These are phyloP conservation scores for Chalciporus chontae DNA, from an alignment of 768 basidiomycete genomes.

Conservation along the genomic window DNA sequence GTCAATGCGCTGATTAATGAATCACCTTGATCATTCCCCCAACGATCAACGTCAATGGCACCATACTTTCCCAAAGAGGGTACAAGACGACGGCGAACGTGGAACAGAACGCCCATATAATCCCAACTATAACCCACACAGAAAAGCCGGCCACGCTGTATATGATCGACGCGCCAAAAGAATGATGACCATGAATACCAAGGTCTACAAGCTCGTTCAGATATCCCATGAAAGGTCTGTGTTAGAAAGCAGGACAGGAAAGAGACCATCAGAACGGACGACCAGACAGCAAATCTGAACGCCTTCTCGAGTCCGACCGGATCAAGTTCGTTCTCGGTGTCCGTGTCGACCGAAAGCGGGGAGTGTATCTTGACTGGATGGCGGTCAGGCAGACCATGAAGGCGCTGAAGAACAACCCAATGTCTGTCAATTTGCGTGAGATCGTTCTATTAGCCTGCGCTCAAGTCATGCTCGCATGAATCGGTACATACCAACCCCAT, in stretches of 20 bases:
- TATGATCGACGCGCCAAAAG: constrained; percentile 79
- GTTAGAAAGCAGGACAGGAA: background rate
- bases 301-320: constrained; percentile 64
- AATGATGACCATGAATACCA: constrained; percentile 68
- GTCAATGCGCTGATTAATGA: background rate
- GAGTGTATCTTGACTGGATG: constrained; percentile 82
- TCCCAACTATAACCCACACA: constrained; percentile 79
- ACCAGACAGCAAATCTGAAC: constrained; percentile 76
- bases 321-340: constrained; percentile 59
- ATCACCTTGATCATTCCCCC: constrained; percentile 63
- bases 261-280: constrained; percentile 63
- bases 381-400: constrained; percentile 79
- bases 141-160: constrained; percentile 62
- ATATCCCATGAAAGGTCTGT: background rate
- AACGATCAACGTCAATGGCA: constrained; percentile 55
- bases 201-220: constrained; percentile 35
- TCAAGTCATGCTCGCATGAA: constrained; percentile 1
- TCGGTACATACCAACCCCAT: constrained; percentile 66
- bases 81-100: constrained; percentile 75
- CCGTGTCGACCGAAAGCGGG: no score
- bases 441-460: background rate
- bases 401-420: constrained; percentile 82
- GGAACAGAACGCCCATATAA: constrained; percentile 82
- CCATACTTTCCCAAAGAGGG: constrained; percentile 82
- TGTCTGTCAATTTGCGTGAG: constrained; percentile 46